phyloP scores from a whole-genome alignment of 2,329 filamentous ascomycete genomes.

The Xylaria sp. region DNA sequence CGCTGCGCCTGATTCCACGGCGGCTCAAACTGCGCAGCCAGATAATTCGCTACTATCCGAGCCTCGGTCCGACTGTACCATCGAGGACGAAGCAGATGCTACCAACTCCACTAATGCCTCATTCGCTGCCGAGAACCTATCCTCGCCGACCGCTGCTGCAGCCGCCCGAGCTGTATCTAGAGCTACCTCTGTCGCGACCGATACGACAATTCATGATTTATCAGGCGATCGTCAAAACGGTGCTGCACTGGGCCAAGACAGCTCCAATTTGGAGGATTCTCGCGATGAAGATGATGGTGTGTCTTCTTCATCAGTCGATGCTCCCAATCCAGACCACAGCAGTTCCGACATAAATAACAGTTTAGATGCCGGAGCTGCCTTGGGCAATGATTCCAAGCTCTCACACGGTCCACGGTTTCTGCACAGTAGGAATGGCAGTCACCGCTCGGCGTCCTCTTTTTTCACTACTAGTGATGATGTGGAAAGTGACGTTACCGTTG shows the following conservation, averaged over 20 bases:
- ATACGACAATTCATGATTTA: slow-evolving; percentile 18
- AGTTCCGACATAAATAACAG: slow-evolving; percentile 33
- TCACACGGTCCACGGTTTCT: slow-evolving; percentile 52
- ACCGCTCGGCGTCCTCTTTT: slow-evolving; percentile 57
- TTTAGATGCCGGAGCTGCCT: slow-evolving; percentile 43
- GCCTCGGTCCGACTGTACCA: slow-evolving; percentile 3
- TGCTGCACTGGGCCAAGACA: slow-evolving; percentile 24
- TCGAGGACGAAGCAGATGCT: slow-evolving; percentile 10
- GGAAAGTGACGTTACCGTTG: slow-evolving; percentile 70
- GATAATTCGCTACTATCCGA: slow-evolving; percentile 3
- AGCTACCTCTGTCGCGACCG: slow-evolving; percentile 43
- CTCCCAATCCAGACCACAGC: slow-evolving; percentile 30
- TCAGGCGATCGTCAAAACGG: slow-evolving; percentile 20
- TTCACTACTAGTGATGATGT: slow-evolving; percentile 55
- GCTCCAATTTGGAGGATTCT: slow-evolving; percentile 29
- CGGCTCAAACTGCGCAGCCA: neutral
- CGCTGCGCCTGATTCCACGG: neutral
- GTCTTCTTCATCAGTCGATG: slow-evolving; percentile 24
- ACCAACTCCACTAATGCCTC: slow-evolving; percentile 37
- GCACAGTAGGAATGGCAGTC: slow-evolving; percentile 52
- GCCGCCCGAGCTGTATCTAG: slow-evolving; percentile 45
- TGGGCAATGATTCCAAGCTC: slow-evolving; percentile 42
- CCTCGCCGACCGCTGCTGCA: slow-evolving; percentile 52
- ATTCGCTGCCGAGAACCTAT: slow-evolving; percentile 48
- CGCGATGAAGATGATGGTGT: slow-evolving; percentile 34